phyloP scores from a whole-genome alignment of 805 yeast species.

The Candida quercuum region DNA sequence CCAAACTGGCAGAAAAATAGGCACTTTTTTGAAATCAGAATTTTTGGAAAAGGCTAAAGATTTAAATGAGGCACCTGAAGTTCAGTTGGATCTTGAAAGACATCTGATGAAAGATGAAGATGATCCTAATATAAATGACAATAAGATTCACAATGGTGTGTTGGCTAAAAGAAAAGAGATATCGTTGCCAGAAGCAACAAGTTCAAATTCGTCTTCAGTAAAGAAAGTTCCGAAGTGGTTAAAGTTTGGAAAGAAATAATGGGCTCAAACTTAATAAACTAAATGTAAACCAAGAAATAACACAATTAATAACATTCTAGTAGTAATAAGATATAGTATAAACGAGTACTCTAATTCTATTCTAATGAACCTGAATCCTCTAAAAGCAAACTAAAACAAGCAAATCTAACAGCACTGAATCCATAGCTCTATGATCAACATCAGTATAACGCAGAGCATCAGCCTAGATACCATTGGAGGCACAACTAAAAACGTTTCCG shows the following conservation, averaged over 20 bases:
- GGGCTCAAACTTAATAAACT: not conserved
- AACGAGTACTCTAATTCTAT: no score
- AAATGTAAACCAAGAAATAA: not conserved
- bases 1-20: slow-evolving; percentile 14
- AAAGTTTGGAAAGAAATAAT: slow-evolving; percentile 32
- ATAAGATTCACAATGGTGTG: slow-evolving; percentile 14
- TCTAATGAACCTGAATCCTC: no score
- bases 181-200: not conserved
- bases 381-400: not conserved
- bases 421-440: not conserved
- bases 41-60: slow-evolving; percentile 27
- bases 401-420: not conserved
- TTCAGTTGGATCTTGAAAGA: slow-evolving; percentile 12
- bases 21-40: slow-evolving; percentile 25
- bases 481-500: slow-evolving; percentile 49
- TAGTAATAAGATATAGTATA: no score
- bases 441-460: not conserved
- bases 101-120: slow-evolving; percentile 4
- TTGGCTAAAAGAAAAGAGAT: slow-evolving; percentile 12
- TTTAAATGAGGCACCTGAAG: slow-evolving; percentile 26
- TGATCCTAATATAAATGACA: slow-evolving; percentile 4
- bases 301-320: no score
- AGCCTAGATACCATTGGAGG: slow-evolving; percentile 32
- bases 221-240: slow-evolving; percentile 36
- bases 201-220: slow-evolving; percentile 1